Evolutionary conservation across 208 protist genomes (phyloP).

Genomic region (Leishmania braziliensis): DNA sequence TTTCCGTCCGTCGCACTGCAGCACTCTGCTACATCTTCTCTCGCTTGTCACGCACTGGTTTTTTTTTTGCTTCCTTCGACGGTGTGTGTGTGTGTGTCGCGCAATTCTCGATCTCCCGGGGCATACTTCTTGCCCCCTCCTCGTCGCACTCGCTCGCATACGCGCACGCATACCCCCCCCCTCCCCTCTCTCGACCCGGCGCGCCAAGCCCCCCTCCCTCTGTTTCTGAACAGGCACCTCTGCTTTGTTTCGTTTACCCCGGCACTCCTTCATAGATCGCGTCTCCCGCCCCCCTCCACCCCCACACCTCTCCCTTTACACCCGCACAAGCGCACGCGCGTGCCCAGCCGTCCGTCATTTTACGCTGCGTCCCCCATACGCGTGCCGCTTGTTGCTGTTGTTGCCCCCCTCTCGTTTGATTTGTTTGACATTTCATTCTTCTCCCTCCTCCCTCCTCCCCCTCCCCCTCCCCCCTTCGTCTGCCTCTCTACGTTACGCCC

Average conservation of each 20-base stretch:
- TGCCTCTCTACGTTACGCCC: background rate
- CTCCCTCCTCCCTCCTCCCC: conserved; percentile 18
- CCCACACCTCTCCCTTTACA: background rate
- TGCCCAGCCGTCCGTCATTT: background rate
- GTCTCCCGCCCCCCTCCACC: background rate
- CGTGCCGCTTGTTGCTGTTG: too few relatives aligned
- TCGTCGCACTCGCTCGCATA: background rate
- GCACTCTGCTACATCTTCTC: background rate
- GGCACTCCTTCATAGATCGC: conserved; percentile 5
- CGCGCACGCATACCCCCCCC: background rate
- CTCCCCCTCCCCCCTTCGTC: background rate
- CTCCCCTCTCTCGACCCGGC: background rate
- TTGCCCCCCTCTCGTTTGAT: background rate
- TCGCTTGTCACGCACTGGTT: background rate
- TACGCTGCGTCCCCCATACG: too few relatives aligned
- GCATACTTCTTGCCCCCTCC: background rate
- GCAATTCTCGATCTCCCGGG: too few relatives aligned
- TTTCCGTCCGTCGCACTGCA: background rate
- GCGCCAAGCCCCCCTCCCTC: background rate
- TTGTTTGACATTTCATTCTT: conserved; percentile 13
- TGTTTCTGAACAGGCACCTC: conserved; percentile 24
- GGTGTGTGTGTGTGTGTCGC: background rate
- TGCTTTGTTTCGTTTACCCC: background rate
- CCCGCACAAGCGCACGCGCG: background rate
- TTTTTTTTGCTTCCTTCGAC: background rate